A percentile compares a stretch with the other conserved stretches of the same genome.
Evolutionary conservation across 2,329 filamentous ascomycete genomes (phyloP).

Genomic region (Pseudogymnoascus sp.): DNA sequence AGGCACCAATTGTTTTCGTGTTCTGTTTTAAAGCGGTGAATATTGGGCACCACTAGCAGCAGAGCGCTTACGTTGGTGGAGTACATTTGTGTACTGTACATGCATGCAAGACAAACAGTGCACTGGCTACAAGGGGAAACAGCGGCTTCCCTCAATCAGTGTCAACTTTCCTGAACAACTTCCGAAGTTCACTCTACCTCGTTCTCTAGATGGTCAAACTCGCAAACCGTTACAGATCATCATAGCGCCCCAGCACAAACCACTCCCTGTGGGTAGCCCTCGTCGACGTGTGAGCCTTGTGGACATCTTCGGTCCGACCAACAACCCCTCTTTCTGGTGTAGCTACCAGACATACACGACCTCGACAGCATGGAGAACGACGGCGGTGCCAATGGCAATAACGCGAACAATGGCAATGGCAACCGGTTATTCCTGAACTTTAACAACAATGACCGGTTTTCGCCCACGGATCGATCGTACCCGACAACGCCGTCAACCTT

Average conservation of each 20-base stretch:
- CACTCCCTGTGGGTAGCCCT: slow-evolving; percentile 1
- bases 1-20: background rate
- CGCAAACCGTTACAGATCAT: background rate
- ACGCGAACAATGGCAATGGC: slow-evolving; percentile 28
- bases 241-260: background rate
- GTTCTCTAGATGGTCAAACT: slow-evolving; percentile 4
- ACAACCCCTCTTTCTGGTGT: slow-evolving; percentile 3
- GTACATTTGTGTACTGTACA: slow-evolving; percentile 7
- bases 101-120: slow-evolving; percentile 5
- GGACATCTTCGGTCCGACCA: background rate
- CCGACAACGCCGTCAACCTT: slow-evolving; percentile 93
- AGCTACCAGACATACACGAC: slow-evolving; percentile 3
- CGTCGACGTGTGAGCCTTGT: background rate
- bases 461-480: slow-evolving; percentile 56
- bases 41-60: slow-evolving; percentile 5
- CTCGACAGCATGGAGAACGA: background rate
- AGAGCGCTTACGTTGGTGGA: slow-evolving; percentile 8
- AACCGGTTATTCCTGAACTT: slow-evolving; percentile 61
- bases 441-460: slow-evolving; percentile 57
- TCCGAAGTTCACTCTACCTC: background rate
- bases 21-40: slow-evolving; percentile 1
- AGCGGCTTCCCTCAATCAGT: background rate
- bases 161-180: slow-evolving; percentile 1
- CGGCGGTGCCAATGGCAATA: slow-evolving; percentile 20
- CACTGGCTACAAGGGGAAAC: slow-evolving; percentile 1